Percentiles rank a stretch among this genome's conserved stretches.
Conservation (phyloP, 768 basidiomycete genomes). For the Serendipita indica region DNA sequence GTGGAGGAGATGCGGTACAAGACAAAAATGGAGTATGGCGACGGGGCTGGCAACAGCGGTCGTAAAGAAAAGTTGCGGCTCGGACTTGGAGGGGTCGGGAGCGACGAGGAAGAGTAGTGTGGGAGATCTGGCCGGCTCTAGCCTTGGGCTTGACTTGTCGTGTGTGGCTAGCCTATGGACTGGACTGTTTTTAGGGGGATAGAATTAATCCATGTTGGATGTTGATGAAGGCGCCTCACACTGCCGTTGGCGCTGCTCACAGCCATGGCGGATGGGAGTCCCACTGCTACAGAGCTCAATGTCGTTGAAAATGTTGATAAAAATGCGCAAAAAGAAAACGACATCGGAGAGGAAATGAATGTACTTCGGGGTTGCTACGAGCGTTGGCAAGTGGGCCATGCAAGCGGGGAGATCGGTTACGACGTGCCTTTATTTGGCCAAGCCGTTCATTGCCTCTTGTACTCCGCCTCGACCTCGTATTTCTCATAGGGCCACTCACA, state of each 20-base stretch:
- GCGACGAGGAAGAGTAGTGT: conserved; percentile 21
- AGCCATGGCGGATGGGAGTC: too few species aligned
- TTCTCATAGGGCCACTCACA: neutral
- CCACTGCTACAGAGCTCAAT: too few species aligned
- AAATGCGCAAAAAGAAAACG: too few species aligned
- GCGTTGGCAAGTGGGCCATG: too few species aligned
- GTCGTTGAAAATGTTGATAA: too few species aligned
- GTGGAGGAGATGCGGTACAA: conserved; percentile 63
- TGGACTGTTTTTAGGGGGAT: too few species aligned
- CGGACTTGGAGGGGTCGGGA: conserved; percentile 22
- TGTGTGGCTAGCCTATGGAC: neutral
- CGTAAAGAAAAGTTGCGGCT: conserved; percentile 56
- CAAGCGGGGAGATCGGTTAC: too few species aligned
- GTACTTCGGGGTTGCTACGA: too few species aligned
- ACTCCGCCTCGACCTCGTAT: conserved; percentile 6
- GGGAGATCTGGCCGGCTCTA: neutral
- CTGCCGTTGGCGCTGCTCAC: too few species aligned
- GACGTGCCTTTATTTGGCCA: neutral
- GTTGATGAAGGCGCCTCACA: too few species aligned
- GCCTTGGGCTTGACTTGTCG: neutral
- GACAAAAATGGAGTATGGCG: conserved; percentile 63
- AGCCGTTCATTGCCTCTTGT: neutral
- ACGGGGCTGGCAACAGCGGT: conserved; percentile 35
- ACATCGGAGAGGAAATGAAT: too few species aligned
- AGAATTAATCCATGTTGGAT: too few species aligned